Evolutionary conservation across 169 alveolate genomes (phyloP).

Genomic region (Cryptosporidium sp.): DNA sequence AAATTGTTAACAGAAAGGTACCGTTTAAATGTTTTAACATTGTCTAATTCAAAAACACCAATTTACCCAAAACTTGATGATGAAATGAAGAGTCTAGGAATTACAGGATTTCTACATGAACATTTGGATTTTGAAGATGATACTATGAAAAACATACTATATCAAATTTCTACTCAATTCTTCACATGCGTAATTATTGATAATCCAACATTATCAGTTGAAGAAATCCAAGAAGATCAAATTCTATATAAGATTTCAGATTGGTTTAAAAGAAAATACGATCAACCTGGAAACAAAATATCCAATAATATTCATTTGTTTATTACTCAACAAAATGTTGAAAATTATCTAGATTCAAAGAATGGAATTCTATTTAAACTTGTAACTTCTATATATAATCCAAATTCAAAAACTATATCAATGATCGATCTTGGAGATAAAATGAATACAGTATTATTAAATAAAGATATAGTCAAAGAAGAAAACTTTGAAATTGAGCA

Average conservation of each 20-base stretch:
- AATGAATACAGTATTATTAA: constrained; percentile 58
- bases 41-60: constrained; percentile 30
- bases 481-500: background rate
- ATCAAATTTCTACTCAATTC: constrained; percentile 54
- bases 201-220: background rate
- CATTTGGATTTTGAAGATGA: constrained; percentile 27
- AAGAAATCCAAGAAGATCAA: constrained; percentile 36
- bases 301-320: constrained; percentile 41
- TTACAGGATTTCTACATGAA: constrained; percentile 56
- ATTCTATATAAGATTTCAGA: constrained; percentile 53
- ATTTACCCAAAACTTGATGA: constrained; percentile 50
- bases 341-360: background rate
- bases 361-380: constrained; percentile 42
- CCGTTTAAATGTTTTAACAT: constrained; percentile 53
- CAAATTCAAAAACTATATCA: constrained; percentile 59
- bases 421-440: constrained; percentile 22
- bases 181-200: constrained; percentile 64
- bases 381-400: constrained; percentile 46
- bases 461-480: background rate
- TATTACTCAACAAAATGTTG: background rate
- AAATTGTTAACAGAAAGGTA: constrained; percentile 49
- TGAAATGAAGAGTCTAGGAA: constrained; percentile 33
- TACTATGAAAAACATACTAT: constrained; percentile 33
- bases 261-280: constrained; percentile 59
- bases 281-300: constrained; percentile 12